These are phyloP conservation scores for Euphorbia celastroides DNA, from an alignment of 441 rosid species.

Conservation along the genomic window DNA sequence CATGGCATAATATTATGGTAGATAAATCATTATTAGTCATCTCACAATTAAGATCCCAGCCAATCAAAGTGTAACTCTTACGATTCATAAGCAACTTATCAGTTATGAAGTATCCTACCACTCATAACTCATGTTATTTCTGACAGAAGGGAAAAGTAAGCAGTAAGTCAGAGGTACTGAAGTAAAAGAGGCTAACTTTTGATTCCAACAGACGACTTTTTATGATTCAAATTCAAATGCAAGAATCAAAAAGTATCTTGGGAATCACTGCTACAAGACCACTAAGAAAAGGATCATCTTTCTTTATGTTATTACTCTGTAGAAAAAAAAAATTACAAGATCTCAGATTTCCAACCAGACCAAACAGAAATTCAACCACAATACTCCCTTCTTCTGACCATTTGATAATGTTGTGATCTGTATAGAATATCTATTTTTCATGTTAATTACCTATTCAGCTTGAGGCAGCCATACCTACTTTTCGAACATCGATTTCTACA, in stretches of 20 bases:
- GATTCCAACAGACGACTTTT: neutral
- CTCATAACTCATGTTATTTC: neutral
- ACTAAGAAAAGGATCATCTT: neutral
- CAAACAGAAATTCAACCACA: neutral
- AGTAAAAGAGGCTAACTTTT: neutral
- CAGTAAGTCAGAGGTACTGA: neutral
- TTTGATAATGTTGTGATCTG: neutral
- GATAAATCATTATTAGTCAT: neutral
- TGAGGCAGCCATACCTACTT: neutral
- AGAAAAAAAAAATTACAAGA: neutral
- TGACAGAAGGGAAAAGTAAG: neutral
- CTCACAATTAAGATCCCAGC: conserved; percentile 4
- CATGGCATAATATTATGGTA: neutral
- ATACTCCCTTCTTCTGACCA: neutral
- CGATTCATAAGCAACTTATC: neutral
- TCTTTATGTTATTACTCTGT: neutral
- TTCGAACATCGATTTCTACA: neutral
- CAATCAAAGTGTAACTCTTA: neutral
- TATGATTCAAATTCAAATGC: neutral
- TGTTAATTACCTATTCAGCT: neutral
- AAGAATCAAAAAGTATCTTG: neutral
- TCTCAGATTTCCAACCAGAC: neutral
- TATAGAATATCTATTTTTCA: neutral
- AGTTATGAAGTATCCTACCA: neutral
- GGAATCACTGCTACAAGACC: neutral